These are phyloP conservation scores for Pholiota adiposa DNA, from an alignment of 1,284 basidiomycete genomes.

Conservation along the genomic window DNA sequence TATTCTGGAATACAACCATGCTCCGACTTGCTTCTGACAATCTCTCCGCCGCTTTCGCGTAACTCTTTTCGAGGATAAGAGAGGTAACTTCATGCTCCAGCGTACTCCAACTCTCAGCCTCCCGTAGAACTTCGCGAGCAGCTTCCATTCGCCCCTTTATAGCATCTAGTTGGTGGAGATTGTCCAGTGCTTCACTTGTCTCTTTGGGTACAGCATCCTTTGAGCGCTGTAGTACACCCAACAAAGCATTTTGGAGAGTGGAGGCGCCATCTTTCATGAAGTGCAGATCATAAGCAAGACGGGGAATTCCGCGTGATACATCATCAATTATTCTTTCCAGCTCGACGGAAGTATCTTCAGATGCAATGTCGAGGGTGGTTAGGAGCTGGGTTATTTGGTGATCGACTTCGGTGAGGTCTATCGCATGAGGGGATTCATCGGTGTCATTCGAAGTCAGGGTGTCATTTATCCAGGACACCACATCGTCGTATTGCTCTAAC, in stretches of 20 bases:
- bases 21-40: conserved; percentile 85
- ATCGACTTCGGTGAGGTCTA: conserved; percentile 72
- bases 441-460: conserved; percentile 44
- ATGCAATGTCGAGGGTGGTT: conserved; percentile 78
- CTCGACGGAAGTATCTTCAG: conserved; percentile 83
- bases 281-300: conserved; percentile 91
- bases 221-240: conserved; percentile 58
- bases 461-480: conserved; percentile 71
- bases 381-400: conserved; percentile 75
- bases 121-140: conserved; percentile 82
- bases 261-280: conserved; percentile 92
- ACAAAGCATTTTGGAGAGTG: conserved; percentile 68
- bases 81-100: conserved; percentile 89
- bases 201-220: conserved; percentile 52
- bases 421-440: conserved; percentile 24
- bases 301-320: conserved; percentile 85
- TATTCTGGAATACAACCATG: conserved; percentile 90
- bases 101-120: conserved; percentile 94
- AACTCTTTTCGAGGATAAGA: conserved; percentile 77
- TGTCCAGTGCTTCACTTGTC: conserved; percentile 69
- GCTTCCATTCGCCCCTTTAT: conserved; percentile 87
- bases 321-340: conserved; percentile 90
- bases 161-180: conserved; percentile 78
- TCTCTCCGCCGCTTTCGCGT: conserved; percentile 86
- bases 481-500: conserved; percentile 52